Evolutionary conservation across 345 rosid genomes (phyloP), one percentile per base, ranked within the genome.

Genomic region (Raphanus raphanistrum): DNA sequence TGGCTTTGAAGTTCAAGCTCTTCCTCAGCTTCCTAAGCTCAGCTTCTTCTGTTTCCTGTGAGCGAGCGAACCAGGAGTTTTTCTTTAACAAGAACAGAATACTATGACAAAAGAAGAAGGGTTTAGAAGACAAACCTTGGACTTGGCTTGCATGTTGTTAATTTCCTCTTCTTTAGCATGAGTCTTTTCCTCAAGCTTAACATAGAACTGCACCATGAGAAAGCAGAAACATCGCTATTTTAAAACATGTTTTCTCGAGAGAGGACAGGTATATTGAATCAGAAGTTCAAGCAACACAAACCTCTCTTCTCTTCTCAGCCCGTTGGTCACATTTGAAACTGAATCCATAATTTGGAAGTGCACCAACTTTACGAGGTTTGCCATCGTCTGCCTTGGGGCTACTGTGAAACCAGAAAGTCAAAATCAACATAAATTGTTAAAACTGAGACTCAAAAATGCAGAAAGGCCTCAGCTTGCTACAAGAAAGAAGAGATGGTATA

Each of bases 231-330:
- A 76, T 7, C 28, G 58, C 63, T 9, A 25, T 79, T 13, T 6
- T 3, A 26, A 59, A 43, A 16, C n/a, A 27, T 65, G 43, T 29
- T 29, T 29, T 55, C 4, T 29, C 33, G 17, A 65, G 63, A 36
- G 50, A 57, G 64, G 33, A 66, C 45, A 64, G 43, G 32, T 12
- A 16, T 25, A 2, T 78, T 55, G 68, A 62, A 48, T 54, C 61
- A 21, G 29, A 57, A 57, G 61, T 57, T 57, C 48, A 27, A 66
- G 82, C 9, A 82, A 82, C 67, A 70, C 86, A 25, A 74, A 96
- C 99, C 98, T 96, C 99, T 85, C 72, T 93, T 75, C 99, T 88
- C 85, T 90, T 96, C 81, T 96, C 99, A 76, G 99, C 99, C 52
- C 99, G 90, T 84, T 91, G 96, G 82, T 88, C 93, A 80, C 99